These are phyloP conservation scores for Colletotrichum kahawae DNA, from an alignment of 2,329 filamentous ascomycete genomes.

Conservation along the genomic window DNA sequence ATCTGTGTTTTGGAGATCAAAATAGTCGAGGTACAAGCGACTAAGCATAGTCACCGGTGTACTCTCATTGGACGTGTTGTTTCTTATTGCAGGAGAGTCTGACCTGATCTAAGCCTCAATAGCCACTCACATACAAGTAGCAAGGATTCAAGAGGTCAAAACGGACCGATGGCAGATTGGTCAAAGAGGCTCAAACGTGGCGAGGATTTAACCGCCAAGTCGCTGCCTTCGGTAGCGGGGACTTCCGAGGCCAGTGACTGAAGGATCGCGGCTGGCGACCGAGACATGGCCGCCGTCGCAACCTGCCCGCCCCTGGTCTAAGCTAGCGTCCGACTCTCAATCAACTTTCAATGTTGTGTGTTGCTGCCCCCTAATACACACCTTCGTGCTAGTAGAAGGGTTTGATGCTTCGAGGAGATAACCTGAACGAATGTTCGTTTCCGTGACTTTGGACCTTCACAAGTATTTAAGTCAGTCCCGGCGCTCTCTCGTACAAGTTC, in stretches of 20 bases:
- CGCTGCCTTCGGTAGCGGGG: rapidly evolving
- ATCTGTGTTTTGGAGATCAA: not conserved
- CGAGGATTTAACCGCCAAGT: not conserved
- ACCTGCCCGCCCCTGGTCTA: not conserved
- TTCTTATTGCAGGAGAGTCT: not conserved
- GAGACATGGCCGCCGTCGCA: not conserved
- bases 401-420: rapidly evolving
- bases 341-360: not conserved
- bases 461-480: not conserved
- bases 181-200: not conserved
- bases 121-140: not conserved
- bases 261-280: not conserved
- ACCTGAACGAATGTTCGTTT: rapidly evolving
- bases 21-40: rapidly evolving
- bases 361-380: rapidly evolving
- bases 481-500: rapidly evolving
- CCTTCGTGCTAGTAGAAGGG: rapidly evolving
- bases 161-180: not conserved
- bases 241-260: not conserved
- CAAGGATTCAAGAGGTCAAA: not conserved
- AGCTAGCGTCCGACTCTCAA: not conserved
- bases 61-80: not conserved
- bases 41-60: rapidly evolving
- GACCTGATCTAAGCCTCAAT: not conserved
- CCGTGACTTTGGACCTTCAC: not conserved